Conservation (phyloP, 352 stramenopile genomes). For the Pythium scleroteichum region DNA sequence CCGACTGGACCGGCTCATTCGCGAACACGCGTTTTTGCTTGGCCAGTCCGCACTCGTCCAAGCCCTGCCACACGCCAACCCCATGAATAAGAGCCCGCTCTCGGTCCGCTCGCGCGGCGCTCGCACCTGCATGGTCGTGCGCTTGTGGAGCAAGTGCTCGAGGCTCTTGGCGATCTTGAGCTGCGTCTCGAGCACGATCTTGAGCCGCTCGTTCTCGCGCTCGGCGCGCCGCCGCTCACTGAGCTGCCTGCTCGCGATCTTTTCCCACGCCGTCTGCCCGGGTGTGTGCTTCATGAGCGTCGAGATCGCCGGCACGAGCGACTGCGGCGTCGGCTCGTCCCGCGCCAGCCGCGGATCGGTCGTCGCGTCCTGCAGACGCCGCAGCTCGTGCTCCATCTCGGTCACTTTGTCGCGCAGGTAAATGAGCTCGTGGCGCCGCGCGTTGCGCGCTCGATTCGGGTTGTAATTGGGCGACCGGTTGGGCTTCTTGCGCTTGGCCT, state of each 20-base stretch:
- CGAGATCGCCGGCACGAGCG: slow-evolving; percentile 1
- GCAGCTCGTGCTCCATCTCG: slow-evolving; percentile 25
- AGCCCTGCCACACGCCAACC: slow-evolving; percentile 5
- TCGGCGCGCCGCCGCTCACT: slow-evolving; percentile 27
- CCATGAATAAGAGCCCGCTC: background rate
- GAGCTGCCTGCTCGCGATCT: slow-evolving; percentile 18
- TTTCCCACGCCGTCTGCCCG: slow-evolving; percentile 11
- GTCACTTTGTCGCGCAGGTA: slow-evolving; percentile 19
- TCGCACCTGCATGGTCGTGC: background rate
- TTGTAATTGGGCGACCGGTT: slow-evolving; percentile 16
- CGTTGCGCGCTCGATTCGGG: slow-evolving; percentile 28
- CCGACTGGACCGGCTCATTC: slow-evolving; percentile 1
- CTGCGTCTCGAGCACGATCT: slow-evolving; percentile 44
- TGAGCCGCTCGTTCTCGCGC: slow-evolving; percentile 48
- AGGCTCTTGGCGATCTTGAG: slow-evolving; percentile 44
- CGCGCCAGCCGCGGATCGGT: no score
- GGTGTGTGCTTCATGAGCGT: slow-evolving; percentile 2
- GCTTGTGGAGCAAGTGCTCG: slow-evolving; percentile 36
- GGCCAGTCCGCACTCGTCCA: slow-evolving; percentile 15
- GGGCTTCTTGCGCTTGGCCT: background rate
- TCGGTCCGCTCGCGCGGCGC: background rate
- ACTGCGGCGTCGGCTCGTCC: no score
- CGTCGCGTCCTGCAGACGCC: background rate
- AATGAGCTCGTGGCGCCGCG: slow-evolving; percentile 22
- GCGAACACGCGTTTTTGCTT: slow-evolving; percentile 24